Evolutionary conservation across 2,329 filamentous ascomycete genomes (phyloP).

Genomic region (Zymoseptoria ardabiliae): DNA sequence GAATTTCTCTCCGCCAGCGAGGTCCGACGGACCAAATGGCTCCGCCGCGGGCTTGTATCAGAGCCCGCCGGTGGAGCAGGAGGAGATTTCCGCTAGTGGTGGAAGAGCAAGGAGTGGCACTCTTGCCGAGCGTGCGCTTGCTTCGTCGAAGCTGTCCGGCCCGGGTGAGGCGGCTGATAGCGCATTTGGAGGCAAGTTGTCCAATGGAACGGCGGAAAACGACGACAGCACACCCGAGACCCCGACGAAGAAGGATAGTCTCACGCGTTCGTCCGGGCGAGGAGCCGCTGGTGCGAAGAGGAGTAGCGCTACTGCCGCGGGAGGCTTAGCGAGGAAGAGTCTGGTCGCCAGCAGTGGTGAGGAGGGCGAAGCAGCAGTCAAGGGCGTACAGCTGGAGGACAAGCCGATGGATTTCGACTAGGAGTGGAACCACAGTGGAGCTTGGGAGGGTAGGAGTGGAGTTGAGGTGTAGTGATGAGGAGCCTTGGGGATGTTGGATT

Average conservation of each 20-base stretch:
- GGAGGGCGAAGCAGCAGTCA: slow-evolving; percentile 30
- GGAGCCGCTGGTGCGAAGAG: slow-evolving; percentile 19
- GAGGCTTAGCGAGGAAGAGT: slow-evolving; percentile 29
- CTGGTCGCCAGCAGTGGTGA: slow-evolving; percentile 23
- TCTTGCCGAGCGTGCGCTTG: neutral
- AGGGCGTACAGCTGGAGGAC: slow-evolving; percentile 63
- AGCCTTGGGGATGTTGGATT: neutral
- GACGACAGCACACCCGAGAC: slow-evolving; percentile 4
- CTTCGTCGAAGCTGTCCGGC: neutral
- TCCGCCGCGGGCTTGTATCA: neutral
- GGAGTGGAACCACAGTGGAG: slow-evolving; percentile 20
- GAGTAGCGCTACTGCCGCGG: slow-evolving; percentile 33
- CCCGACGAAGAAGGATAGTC: slow-evolving; percentile 19
- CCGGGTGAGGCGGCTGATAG: neutral
- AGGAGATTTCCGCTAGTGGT: slow-evolving; percentile 5
- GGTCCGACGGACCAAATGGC: neutral
- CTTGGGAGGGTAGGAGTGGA: neutral
- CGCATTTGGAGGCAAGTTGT: neutral
- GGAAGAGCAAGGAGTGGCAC: neutral
- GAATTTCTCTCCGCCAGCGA: neutral
- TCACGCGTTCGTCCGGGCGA: slow-evolving; percentile 2
- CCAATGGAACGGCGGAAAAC: neutral
- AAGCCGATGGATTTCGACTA: slow-evolving; percentile 68
- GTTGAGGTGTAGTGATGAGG: neutral
- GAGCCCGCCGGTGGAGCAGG: slow-evolving; percentile 2